Percentiles rank a stretch among this genome's conserved stretches.
Evolutionary conservation across 2,329 filamentous ascomycete genomes (phyloP).

Genomic region (Trichoderma gracile): DNA sequence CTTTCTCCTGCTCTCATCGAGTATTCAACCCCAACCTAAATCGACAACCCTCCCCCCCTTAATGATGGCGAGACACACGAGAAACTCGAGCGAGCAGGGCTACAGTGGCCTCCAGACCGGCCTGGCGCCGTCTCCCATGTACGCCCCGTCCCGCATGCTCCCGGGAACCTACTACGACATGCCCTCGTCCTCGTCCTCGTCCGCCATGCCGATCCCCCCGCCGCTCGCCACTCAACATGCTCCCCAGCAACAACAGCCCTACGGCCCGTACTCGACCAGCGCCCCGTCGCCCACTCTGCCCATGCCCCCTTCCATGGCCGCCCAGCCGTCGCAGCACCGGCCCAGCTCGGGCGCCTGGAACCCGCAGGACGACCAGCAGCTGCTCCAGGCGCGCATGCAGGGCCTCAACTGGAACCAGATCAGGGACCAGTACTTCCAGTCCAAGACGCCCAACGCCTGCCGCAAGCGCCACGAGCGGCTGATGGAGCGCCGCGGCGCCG

Average conservation of each 20-base stretch:
- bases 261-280: slow-evolving; percentile 44
- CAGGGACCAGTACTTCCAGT: slow-evolving; percentile 71
- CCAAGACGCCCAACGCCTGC: slow-evolving; percentile 80
- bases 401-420: slow-evolving; percentile 85
- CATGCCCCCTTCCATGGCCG: slow-evolving; percentile 41
- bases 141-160: slow-evolving; percentile 44
- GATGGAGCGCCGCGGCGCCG: slow-evolving; percentile 71
- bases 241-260: slow-evolving; percentile 33
- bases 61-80: slow-evolving; percentile 50
- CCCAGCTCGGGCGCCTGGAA: slow-evolving; percentile 71
- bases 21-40: neutral
- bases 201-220: slow-evolving; percentile 21
- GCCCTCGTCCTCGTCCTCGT: slow-evolving; percentile 16
- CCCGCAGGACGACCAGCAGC: slow-evolving; percentile 69
- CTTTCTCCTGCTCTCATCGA: neutral
- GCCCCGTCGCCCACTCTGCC: slow-evolving; percentile 38
- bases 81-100: slow-evolving; percentile 42
- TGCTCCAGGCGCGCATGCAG: slow-evolving; percentile 69
- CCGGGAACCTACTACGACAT: slow-evolving; percentile 45
- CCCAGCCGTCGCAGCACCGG: slow-evolving; percentile 53
- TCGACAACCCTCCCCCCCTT: slow-evolving; percentile 23
- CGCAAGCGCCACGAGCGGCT: slow-evolving; percentile 85
- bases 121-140: slow-evolving; percentile 46
- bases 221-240: slow-evolving; percentile 8
- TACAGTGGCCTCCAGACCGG: slow-evolving; percentile 44